Base-by-base conservation (phyloP, 208 protist species). In the Leishmania aethiopica region DNA sequence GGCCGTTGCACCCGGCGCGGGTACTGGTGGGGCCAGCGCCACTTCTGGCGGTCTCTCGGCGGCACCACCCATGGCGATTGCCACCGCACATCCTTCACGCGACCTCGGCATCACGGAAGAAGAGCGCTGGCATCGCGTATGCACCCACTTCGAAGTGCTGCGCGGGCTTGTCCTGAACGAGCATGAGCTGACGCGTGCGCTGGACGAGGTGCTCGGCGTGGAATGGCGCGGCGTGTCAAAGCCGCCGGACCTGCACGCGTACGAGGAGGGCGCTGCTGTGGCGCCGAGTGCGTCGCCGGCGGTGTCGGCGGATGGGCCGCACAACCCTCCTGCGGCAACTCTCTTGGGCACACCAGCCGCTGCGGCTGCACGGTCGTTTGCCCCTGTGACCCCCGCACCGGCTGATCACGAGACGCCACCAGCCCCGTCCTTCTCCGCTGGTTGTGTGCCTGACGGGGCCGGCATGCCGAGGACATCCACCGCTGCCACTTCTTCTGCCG, bases 121-220 rank as follows among this genome's bases (percentile, higher is more conserved):
- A 69, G 83, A 79, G 53, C 84, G 93, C 69, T 96, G 90, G 92
- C 66, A 84, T 45, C 74, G 84, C 3, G 88, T 94, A 60, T 82
- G 89, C 10, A 22, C 45, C 2, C 85, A 90, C 60, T 89, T 94
- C 15, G 45, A 81, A 51, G 66, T 67, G 53, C 66, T 93, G 47
- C 79, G 79, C 7, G 55, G 51, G 0, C 77, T 91, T 15, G 79
- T 94, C 13, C 81, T 88, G 15, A 96, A 94, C 69, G 70, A 64
- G 17, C 80, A 83, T 10, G 91, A 94, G 86, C n/a, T 94, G n/a
- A 72, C 71, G 13, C n/a, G n/a, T 42, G 72, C 79, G 6, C 69
- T 94, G 40, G 85, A 91, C 70, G 82, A 70, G 6, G 40, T 74
- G 19, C 80, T 94, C 35, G 90, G 91, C 2, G 53, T 47, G 55